Evolutionary conservation across 2,329 filamentous ascomycete species (phyloP).

Genomic region (Claviceps lovelessii): DNA sequence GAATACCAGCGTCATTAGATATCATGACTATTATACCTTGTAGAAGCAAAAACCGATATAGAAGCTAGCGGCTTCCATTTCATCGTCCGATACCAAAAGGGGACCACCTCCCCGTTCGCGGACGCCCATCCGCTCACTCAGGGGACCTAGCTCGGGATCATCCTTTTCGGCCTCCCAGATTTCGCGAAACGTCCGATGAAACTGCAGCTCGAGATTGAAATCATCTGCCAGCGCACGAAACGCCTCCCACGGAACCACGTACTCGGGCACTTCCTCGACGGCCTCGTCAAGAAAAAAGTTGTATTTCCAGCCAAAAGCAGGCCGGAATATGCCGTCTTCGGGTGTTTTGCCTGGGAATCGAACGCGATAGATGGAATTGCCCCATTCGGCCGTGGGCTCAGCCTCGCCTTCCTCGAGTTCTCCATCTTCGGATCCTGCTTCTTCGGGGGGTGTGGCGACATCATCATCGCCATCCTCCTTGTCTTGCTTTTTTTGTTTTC

Average conservation of each 20-base stretch:
- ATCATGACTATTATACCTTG: conserved; percentile 49
- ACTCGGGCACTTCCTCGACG: conserved; percentile 91
- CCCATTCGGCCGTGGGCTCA: conserved; percentile 63
- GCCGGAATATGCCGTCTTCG: conserved; percentile 77
- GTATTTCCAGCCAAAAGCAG: conserved; percentile 96
- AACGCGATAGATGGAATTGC: conserved; percentile 84
- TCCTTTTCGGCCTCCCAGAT: conserved; percentile 89
- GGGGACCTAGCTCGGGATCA: conserved; percentile 60
- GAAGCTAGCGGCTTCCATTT: conserved; percentile 84
- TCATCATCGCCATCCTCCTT: conserved; percentile 6
- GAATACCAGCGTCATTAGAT: too few species aligned
- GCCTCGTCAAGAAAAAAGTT: conserved; percentile 93
- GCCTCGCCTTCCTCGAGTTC: conserved; percentile 46
- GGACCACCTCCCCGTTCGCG: conserved; percentile 52
- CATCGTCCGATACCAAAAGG: conserved; percentile 64
- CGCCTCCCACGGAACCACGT: conserved; percentile 95
- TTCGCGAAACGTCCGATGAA: conserved; percentile 78
- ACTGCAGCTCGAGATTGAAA: conserved; percentile 91
- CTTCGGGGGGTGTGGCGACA: conserved; percentile 7
- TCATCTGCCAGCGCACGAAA: conserved; percentile 92
- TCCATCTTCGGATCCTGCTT: conserved; percentile 24
- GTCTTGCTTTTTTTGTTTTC: neutral
- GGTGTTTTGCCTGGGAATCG: conserved; percentile 75
- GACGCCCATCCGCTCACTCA: conserved; percentile 95
- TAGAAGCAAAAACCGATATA: conserved; percentile 96